phyloP scores from a whole-genome alignment of 2,329 filamentous ascomycete species.

The Fusarium sp. region DNA sequence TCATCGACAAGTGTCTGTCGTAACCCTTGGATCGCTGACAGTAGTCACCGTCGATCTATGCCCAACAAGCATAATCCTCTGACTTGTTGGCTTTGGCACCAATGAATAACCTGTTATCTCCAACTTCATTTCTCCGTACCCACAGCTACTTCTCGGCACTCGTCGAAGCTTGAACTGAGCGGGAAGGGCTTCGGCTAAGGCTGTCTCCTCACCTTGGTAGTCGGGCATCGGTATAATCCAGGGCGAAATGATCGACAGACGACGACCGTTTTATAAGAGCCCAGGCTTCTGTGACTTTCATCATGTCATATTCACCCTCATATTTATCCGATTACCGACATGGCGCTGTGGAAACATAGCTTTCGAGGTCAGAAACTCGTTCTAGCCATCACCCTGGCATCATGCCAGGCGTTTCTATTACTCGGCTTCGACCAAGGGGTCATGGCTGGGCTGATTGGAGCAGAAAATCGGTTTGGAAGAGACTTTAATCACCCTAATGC shows the following conservation, averaged over 20 bases:
- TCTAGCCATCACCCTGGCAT: slow-evolving; percentile 8
- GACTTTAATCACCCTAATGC: slow-evolving; percentile 22
- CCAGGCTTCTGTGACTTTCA: neutral
- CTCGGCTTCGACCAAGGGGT: slow-evolving; percentile 13
- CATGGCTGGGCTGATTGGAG: slow-evolving; percentile 14
- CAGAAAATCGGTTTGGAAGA: slow-evolving; percentile 16
- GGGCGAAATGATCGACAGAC: neutral
- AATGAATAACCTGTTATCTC: neutral
- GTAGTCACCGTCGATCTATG: too few species aligned
- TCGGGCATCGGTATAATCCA: neutral
- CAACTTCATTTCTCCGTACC: neutral
- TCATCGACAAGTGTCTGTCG: too few species aligned
- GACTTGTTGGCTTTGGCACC: neutral
- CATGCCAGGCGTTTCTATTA: slow-evolving; percentile 13
- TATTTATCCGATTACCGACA: neutral
- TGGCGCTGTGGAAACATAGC: neutral
- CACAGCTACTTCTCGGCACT: neutral
- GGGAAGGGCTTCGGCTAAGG: neutral
- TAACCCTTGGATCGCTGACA: too few species aligned
- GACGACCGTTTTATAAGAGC: neutral
- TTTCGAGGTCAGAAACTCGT: neutral
- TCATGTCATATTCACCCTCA: neutral
- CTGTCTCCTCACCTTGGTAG: neutral
- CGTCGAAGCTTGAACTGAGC: neutral
- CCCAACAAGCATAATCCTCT: too few species aligned